Conservation (phyloP, 1,284 basidiomycete species). For the Inonotus obliquus region DNA sequence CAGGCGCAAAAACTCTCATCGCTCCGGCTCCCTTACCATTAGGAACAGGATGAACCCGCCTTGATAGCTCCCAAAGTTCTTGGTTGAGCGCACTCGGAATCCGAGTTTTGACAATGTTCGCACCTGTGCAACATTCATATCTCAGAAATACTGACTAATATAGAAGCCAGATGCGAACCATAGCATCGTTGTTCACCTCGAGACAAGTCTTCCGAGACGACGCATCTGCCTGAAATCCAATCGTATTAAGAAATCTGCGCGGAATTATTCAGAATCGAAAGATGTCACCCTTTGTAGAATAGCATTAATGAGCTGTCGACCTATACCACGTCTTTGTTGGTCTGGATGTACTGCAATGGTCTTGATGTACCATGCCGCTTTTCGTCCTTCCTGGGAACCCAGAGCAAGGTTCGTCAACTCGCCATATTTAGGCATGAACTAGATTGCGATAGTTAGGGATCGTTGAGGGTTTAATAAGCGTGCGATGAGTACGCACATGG, state of each 20-base stretch:
- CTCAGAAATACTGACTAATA: not conserved
- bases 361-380: constrained; percentile 14
- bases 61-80: constrained; percentile 18
- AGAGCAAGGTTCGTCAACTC: constrained; percentile 13
- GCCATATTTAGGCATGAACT: constrained; percentile 14
- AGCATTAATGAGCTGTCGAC: constrained; percentile 13
- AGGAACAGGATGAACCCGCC: constrained; percentile 19
- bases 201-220: constrained; percentile 8
- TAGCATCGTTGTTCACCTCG: constrained; percentile 11
- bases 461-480: not conserved
- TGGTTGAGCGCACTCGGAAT: constrained; percentile 15
- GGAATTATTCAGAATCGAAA: not conserved
- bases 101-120: constrained; percentile 12
- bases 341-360: constrained; percentile 14
- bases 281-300: constrained; percentile 9
- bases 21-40: constrained; percentile 14
- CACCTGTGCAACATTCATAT: constrained; percentile 1
- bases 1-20: not conserved
- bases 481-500: constrained; percentile 9
- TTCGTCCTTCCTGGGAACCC: constrained; percentile 10
- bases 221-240: constrained; percentile 11
- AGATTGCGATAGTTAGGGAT: not conserved
- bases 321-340: constrained; percentile 12
- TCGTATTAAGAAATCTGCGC: not conserved
- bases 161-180: constrained; percentile 5